Base-by-base conservation (phyloP, 1,284 basidiomycete species). In the Apiotrichum siamense region DNA sequence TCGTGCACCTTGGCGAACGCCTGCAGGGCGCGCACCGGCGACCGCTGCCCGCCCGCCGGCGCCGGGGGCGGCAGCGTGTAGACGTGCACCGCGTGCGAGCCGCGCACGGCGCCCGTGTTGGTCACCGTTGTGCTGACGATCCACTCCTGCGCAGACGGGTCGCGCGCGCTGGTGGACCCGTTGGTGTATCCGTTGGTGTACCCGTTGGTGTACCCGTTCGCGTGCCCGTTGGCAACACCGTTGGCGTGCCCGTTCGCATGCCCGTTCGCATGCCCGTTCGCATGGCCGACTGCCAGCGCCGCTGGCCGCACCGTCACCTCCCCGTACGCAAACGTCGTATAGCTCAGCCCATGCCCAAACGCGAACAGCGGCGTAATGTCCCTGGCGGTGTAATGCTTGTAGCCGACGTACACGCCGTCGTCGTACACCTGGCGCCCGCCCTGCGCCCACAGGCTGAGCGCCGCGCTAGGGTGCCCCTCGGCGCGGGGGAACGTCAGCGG, bases 281-380 rank as follows among this genome's bases (percentile, higher is more conserved):
- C n/a, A n/a, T n/a, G n/a, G n/a, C n/a, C n/a, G n/a, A n/a, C n/a
- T n/a, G n/a, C n/a, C n/a, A n/a, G n/a, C n/a, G n/a, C n/a, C n/a
- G n/a, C n/a, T n/a, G n/a, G n/a, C n/a, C n/a, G n/a, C 12, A 60
- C 59, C 35, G 15, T 23, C 13, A 61, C 43, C 31, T 54, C 54
- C 0, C 43, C 37, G 52, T 81, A 76, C 23, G 69, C 65, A 75
- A 87, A 90, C 0, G 78, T 81, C 20, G 83, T 87, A 74, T 87
- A 89, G 0, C 85, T 87, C 17, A 90, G 79, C 11, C 88, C 88
- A 62, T 64, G 85, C 80, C 86, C 86, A 65, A 87, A 88, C 29
- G 84, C 77, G 70, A 83, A 88, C 17, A 80, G 76, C 10, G 85
- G 83, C 11, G 73, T 70, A 45, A 86, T 81, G n/a, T n/a, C n/a